Conservation (phyloP, 1,139 yeast genomes). For the Debaryomyces udenii region DNA sequence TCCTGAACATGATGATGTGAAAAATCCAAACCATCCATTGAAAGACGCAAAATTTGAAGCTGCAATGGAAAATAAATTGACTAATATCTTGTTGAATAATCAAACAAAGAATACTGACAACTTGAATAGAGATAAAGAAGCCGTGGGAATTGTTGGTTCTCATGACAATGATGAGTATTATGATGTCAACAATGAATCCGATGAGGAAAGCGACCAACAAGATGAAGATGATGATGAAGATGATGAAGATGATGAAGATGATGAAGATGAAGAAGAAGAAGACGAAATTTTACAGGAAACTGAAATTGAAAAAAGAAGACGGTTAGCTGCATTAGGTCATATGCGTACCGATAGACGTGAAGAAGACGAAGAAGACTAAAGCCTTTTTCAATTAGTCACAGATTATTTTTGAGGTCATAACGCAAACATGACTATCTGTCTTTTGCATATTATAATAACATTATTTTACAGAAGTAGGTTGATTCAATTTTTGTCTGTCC, state of each 20-base stretch:
- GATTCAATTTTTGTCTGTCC: no score
- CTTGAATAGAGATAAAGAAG: slow-evolving; percentile 5
- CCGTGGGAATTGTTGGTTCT: neutral
- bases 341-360: slow-evolving; percentile 45
- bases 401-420: no score
- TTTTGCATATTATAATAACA: no score
- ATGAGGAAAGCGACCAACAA: neutral
- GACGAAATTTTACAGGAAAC: slow-evolving; percentile 53
- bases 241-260: slow-evolving; percentile 22
- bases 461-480: no score
- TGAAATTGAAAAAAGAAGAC: slow-evolving; percentile 69
- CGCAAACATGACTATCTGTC: no score
- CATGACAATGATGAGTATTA: neutral
- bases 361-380: slow-evolving; percentile 62
- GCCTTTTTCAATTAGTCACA: neutral
- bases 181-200: no score
- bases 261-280: slow-evolving; percentile 29
- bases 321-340: slow-evolving; percentile 80
- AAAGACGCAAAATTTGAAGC: slow-evolving; percentile 24
- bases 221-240: slow-evolving; percentile 13
- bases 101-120: slow-evolving; percentile 2
- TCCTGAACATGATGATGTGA: slow-evolving; percentile 25
- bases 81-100: slow-evolving; percentile 21
- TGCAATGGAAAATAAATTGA: slow-evolving; percentile 32
- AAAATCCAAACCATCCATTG: slow-evolving; percentile 20